Percentiles rank a stretch among this genome's conserved stretches.
phyloP scores from a whole-genome alignment of 208 protist species.

The Entamoeba invadens region DNA sequence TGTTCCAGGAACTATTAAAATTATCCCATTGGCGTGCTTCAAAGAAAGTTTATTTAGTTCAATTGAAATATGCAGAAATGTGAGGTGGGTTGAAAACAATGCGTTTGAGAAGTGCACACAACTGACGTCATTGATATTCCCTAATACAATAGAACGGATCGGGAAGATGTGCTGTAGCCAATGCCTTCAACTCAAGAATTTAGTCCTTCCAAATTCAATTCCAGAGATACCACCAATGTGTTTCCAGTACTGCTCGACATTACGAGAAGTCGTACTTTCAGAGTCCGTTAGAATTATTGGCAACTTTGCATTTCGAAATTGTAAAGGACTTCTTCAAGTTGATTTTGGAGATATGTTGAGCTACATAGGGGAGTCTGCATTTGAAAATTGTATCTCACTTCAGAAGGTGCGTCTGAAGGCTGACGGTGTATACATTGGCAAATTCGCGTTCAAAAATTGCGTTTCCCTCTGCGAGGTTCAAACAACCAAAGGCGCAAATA shows the following conservation, averaged over 20 bases:
- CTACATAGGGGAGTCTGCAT: too few species aligned
- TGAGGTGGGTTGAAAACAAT: not conserved
- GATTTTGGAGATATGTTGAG: too few species aligned
- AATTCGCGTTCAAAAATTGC: too few species aligned
- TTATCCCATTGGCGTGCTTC: not conserved
- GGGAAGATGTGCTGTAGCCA: not conserved
- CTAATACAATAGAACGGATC: not conserved
- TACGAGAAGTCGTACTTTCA: not conserved
- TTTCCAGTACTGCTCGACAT: not conserved
- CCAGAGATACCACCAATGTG: not conserved
- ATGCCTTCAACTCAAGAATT: not conserved
- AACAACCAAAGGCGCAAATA: too few species aligned
- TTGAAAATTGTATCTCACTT: too few species aligned
- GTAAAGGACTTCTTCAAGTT: too few species aligned
- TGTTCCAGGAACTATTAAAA: not conserved
- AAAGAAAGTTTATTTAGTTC: not conserved
- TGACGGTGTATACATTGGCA: too few species aligned
- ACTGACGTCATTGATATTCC: not conserved
- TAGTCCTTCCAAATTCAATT: not conserved
- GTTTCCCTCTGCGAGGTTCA: too few species aligned
- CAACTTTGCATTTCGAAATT: not conserved
- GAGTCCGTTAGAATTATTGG: not conserved
- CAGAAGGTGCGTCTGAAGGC: too few species aligned
- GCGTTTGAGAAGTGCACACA: not conserved
- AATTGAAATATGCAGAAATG: not conserved